Conservation (phyloP, 495 filamentous ascomycete genomes). For the Podospora pseudoanserina region DNA sequence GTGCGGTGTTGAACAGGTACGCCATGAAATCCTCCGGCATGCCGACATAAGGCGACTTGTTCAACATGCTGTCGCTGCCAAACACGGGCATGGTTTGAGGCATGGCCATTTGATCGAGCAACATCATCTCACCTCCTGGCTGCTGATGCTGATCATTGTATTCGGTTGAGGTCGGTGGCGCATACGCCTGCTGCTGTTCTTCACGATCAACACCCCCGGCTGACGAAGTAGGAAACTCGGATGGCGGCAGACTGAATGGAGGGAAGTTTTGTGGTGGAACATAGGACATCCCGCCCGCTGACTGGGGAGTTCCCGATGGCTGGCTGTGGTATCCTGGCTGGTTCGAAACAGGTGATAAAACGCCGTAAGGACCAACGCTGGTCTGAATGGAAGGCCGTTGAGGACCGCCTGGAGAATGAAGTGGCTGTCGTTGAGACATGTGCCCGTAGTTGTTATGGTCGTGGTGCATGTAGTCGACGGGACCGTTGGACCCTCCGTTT, state of each 20-base stretch:
- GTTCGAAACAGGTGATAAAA: conserved; percentile 47
- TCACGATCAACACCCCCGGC: conserved; percentile 28
- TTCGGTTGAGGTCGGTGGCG: conserved; percentile 39
- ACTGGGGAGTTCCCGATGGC: conserved; percentile 42
- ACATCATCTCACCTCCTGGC: conserved; percentile 49
- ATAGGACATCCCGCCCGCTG: conserved; percentile 39
- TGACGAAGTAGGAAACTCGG: conserved; percentile 44
- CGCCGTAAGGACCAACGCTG: conserved; percentile 44
- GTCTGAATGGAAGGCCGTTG: conserved; percentile 47
- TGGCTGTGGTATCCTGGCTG: conserved; percentile 49
- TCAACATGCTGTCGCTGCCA: conserved; percentile 69
- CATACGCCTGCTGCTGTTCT: conserved; percentile 31
- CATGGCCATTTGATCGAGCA: conserved; percentile 64
- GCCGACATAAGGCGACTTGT: conserved; percentile 76
- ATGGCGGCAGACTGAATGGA: conserved; percentile 54
- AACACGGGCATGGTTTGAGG: conserved; percentile 78
- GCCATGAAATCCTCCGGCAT: conserved; percentile 91
- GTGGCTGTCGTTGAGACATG: conserved; percentile 36
- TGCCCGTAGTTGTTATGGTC: conserved; percentile 38
- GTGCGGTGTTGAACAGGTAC: conserved; percentile 77
- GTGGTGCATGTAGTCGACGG: conserved; percentile 43
- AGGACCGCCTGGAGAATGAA: conserved; percentile 41
- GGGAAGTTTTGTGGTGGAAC: conserved; percentile 51
- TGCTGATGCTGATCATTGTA: conserved; percentile 46
- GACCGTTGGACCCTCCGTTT: conserved; percentile 37